Evolutionary conservation across 371 early-diverging fungal genomes (phyloP).

Genomic region (Batkoa obscura): DNA sequence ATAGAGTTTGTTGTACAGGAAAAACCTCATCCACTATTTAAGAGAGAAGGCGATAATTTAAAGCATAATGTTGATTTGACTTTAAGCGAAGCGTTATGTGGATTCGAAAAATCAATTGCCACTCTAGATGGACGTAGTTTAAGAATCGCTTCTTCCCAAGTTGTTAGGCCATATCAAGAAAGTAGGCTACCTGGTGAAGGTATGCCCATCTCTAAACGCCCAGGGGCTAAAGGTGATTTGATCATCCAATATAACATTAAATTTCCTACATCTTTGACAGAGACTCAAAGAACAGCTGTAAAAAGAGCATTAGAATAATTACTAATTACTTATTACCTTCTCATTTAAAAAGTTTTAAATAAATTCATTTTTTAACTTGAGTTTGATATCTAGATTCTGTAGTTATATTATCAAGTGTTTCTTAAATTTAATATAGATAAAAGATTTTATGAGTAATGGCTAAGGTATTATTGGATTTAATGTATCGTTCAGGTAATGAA

Average conservation of each 20-base stretch:
- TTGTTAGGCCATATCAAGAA: slow-evolving; percentile 57
- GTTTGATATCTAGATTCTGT: too few relatives aligned
- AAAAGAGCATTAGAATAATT: too few relatives aligned
- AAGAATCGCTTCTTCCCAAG: slow-evolving; percentile 27
- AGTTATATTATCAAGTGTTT: too few relatives aligned
- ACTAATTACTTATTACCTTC: too few relatives aligned
- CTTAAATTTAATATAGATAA: too few relatives aligned
- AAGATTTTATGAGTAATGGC: too few relatives aligned
- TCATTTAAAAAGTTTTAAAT: too few relatives aligned
- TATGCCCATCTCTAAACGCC: slow-evolving; percentile 79
- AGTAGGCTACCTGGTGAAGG: slow-evolving; percentile 61
- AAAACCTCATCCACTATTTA: slow-evolving; percentile 72
- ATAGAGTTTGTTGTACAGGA: slow-evolving; percentile 90
- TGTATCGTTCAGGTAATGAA: too few relatives aligned
- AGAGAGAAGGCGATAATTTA: slow-evolving; percentile 82
- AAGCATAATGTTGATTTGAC: slow-evolving; percentile 35
- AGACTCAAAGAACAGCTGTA: too few relatives aligned
- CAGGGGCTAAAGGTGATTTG: slow-evolving; percentile 72
- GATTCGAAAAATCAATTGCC: slow-evolving; percentile 51
- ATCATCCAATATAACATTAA: slow-evolving; percentile 53
- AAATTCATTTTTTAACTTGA: too few relatives aligned
- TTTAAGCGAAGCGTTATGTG: slow-evolving; percentile 64
- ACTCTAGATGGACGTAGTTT: slow-evolving; percentile 62
- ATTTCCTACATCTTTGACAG: slow-evolving; percentile 36
- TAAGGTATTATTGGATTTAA: too few relatives aligned